Evolutionary conservation across 139 green algal genomes (phyloP).

Genomic region (Pseudopediastrum boryanum): DNA sequence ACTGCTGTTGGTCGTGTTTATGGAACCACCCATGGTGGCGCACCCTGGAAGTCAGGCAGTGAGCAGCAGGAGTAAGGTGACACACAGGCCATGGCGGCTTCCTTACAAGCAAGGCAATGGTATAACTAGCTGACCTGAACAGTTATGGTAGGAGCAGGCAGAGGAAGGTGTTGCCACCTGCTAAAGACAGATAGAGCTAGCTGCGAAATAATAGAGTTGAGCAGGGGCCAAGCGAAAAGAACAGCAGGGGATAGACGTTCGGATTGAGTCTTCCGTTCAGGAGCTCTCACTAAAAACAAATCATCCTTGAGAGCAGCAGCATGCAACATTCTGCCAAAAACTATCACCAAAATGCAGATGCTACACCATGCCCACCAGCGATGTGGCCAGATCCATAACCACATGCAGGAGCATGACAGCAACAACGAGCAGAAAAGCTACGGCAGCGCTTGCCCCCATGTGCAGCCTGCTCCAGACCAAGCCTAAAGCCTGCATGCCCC

Average conservation of each 20-base stretch:
- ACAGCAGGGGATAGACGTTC: too few relatives aligned
- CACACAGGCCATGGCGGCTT: neutral
- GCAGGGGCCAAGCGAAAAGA: neutral
- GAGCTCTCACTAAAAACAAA: too few relatives aligned
- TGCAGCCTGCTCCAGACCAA: neutral
- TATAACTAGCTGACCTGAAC: neutral
- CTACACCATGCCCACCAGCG: neutral
- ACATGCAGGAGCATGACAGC: neutral
- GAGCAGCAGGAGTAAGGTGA: neutral
- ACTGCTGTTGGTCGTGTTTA: constrained; percentile 24
- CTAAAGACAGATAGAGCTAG: too few relatives aligned
- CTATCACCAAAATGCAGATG: neutral
- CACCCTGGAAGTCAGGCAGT: constrained; percentile 45
- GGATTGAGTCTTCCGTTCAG: too few relatives aligned
- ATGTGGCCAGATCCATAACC: neutral
- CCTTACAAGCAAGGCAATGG: neutral
- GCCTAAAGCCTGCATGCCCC: neutral
- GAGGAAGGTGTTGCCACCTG: neutral
- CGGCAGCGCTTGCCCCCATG: neutral
- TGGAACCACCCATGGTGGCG: constrained; percentile 54
- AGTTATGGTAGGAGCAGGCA: neutral
- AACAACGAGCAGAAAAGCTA: neutral
- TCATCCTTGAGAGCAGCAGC: too few relatives aligned
- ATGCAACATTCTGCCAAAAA: neutral
- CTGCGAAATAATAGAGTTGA: neutral